Base-by-base conservation (phyloP, 2,329 filamentous ascomycete genomes). In the Epichloe elymi region DNA sequence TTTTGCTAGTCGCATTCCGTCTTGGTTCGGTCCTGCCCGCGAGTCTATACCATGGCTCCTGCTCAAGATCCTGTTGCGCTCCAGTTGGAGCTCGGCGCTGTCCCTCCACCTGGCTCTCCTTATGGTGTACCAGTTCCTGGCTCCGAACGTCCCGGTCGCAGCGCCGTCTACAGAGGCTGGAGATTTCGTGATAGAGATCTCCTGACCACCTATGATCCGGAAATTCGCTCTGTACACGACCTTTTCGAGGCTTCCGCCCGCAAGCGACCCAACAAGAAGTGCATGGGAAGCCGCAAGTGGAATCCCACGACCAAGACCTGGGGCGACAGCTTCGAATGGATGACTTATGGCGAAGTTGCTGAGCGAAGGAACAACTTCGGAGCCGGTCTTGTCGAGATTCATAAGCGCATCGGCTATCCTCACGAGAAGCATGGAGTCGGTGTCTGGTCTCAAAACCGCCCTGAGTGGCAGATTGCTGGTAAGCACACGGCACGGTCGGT, bases 381-480 rank as follows among this genome's bases (percentile, higher is more conserved):
- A 56, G 85, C 84, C 39, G 93, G 91, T 53, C 68, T 97, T 46
- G 83, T 90, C 39, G 85, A 93, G 67, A 70, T 97, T 58, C 87
- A 95, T 67, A 78, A 84, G 63, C 75, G 80, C 60, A 73, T 80
- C 55, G 86, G 87, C 49, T 74, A 91, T 55, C 55, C 62, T n/a
- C 55, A 58, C 33, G 70, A 75, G 36, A 82, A 84, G 63, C 85
- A 85, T 62, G 86, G 85, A 49, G 74, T 93, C 56, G 88, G 87
- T n/a, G 66, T 94, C 47, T 93, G 87, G 87, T 88, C 85, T 60
- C 85, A 87, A 65, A 93, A 93, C 67, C 77, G 87, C 56, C 83
- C 86, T 2, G 87, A 94, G 69, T 94, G 88, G 88, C 88, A 93
- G 71, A 82, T 94, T 56, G 79, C 83, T 48, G 83, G 82, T 84